These are phyloP conservation scores for Chrysosporium queenslandicum DNA, from an alignment of 2,329 filamentous ascomycete genomes.

Conservation along the genomic window DNA sequence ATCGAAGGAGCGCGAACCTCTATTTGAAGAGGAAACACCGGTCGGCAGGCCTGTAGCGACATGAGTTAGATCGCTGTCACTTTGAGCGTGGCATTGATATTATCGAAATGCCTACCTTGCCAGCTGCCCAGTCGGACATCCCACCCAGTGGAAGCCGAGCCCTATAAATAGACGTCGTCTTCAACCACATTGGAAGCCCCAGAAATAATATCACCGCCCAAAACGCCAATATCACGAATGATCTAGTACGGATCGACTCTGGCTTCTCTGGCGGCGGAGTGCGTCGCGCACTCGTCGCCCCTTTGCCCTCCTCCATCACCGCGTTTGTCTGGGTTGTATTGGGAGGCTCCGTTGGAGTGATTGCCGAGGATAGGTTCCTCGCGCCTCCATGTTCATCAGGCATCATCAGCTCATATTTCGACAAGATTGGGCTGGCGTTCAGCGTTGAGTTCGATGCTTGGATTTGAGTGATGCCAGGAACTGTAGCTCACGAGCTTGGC, in stretches of 20 bases:
- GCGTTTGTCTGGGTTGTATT: background rate
- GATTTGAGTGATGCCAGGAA: background rate
- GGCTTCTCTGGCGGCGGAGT: slow-evolving; percentile 67
- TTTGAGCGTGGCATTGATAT: slow-evolving; percentile 6
- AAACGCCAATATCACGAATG: slow-evolving; percentile 71
- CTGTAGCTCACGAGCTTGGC: background rate
- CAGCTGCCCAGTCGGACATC: slow-evolving; percentile 88
- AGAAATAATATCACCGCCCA: slow-evolving; percentile 77
- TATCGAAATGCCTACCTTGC: slow-evolving; percentile 56
- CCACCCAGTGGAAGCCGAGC: slow-evolving; percentile 69
- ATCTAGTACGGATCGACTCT: slow-evolving; percentile 58
- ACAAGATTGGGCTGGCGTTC: background rate
- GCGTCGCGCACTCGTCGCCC: slow-evolving; percentile 1
- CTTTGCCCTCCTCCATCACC: slow-evolving; percentile 1
- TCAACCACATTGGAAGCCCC: slow-evolving; percentile 91
- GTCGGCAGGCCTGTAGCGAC: slow-evolving; percentile 60
- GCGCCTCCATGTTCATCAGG: slow-evolving; percentile 12
- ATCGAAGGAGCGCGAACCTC: slow-evolving; percentile 61
- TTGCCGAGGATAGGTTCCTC: slow-evolving; percentile 2
- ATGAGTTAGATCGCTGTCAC: background rate
- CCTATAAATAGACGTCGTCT: slow-evolving; percentile 84
- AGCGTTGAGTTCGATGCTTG: background rate
- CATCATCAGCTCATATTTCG: slow-evolving; percentile 16
- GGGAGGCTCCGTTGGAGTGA: background rate
- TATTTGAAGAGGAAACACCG: slow-evolving; percentile 78